Evolutionary conservation across 768 basidiomycete genomes (phyloP).

Genomic region (Mycena crocata): DNA sequence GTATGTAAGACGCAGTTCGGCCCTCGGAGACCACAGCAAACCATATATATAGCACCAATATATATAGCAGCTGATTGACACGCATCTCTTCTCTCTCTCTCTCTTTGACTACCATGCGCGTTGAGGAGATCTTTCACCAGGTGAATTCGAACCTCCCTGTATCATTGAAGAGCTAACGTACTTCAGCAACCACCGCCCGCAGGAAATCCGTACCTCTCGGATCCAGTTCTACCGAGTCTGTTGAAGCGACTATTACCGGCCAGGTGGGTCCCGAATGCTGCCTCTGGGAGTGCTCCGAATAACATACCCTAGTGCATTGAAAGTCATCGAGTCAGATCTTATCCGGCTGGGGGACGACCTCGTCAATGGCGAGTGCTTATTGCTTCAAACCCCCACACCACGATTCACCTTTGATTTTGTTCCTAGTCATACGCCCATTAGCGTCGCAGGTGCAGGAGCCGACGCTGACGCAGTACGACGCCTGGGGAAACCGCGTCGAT

Average conservation of each 20-base stretch:
- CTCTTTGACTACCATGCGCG: conserved; percentile 24
- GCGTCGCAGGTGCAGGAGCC: conserved; percentile 61
- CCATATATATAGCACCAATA: too few relatives aligned
- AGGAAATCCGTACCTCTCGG: conserved; percentile 69
- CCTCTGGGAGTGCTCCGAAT: background rate
- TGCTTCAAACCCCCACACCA: background rate
- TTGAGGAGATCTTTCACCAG: conserved; percentile 34
- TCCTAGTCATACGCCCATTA: conserved; percentile 67
- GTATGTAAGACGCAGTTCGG: too few relatives aligned
- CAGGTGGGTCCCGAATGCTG: conserved; percentile 44
- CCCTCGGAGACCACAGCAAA: too few relatives aligned
- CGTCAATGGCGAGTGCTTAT: conserved; percentile 56
- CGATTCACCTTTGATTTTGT: background rate
- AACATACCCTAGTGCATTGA: conserved; percentile 48
- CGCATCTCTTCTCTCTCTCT: too few relatives aligned
- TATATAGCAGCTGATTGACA: too few relatives aligned
- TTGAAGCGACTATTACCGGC: conserved; percentile 67
- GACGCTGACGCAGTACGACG: conserved; percentile 74
- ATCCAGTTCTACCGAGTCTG: conserved; percentile 71
- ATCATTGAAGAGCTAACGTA: background rate
- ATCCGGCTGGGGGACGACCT: conserved; percentile 67
- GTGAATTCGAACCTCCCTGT: background rate
- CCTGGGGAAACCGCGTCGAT: conserved; percentile 78
- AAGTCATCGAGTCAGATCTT: conserved; percentile 72
- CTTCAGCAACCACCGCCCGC: conserved; percentile 45